These are phyloP conservation scores for Cercospora sp. DNA, from an alignment of 2,329 filamentous ascomycete genomes.

Conservation along the genomic window DNA sequence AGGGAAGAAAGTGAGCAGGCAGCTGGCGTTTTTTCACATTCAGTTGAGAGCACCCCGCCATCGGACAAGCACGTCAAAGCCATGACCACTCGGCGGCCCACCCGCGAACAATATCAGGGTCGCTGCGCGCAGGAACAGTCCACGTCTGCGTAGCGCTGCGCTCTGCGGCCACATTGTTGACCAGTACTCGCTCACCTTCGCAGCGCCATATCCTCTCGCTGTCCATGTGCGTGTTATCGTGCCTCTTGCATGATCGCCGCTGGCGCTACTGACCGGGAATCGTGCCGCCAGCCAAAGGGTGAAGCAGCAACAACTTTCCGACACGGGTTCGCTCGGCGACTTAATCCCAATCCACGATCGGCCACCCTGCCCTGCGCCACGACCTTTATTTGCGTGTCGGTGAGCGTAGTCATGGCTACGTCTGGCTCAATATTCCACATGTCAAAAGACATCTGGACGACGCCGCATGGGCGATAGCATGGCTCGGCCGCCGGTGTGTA, in stretches of 20 bases:
- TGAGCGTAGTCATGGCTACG: not conserved
- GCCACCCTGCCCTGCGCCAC: not conserved
- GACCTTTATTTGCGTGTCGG: not conserved
- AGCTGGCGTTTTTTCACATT: not conserved
- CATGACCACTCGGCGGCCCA: not conserved
- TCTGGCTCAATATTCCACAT: not conserved
- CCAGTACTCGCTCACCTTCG: not conserved
- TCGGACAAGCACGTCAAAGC: conserved; percentile 6
- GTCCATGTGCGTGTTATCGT: not conserved
- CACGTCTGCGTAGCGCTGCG: not conserved
- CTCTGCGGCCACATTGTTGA: not conserved
- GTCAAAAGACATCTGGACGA: not conserved
- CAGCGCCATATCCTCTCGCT: not conserved
- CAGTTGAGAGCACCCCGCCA: conserved; percentile 9
- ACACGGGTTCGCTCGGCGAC: conserved; percentile 6
- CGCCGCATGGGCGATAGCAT: not conserved
- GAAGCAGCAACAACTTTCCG: not conserved
- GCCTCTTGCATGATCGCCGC: not conserved
- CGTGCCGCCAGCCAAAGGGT: not conserved
- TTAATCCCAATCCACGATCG: conserved; percentile 3
- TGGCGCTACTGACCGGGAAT: not conserved
- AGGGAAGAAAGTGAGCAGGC: not conserved
- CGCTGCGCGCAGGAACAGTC: not conserved
- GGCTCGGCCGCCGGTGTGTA: not conserved
- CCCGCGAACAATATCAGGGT: conserved; percentile 6